Evolutionary conservation across 176 grass and related monocot genomes (phyloP), one percentile per base, ranked within the genome.

Genomic region (Aegilops bicornis): DNA sequence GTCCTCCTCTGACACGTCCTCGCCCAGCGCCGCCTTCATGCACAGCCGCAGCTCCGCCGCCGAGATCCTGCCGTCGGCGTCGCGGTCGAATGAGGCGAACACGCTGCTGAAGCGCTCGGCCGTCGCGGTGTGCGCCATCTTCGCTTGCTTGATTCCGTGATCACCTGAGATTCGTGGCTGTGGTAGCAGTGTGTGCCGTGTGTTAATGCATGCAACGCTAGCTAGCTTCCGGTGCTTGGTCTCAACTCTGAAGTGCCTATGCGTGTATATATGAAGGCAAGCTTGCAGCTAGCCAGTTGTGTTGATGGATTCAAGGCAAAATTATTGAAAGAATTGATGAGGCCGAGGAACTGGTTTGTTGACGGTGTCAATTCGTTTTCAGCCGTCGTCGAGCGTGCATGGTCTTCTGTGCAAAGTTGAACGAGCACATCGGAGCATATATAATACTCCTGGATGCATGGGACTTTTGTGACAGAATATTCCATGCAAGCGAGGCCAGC

Each of bases 41-140:
- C 77, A 81, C 14, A n/a, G 14, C 6, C 52, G 78, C 27, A 90
- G 88, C 78, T 90, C 83, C 14, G 14, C 2, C 9, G 47, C 45
- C 1, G 78, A 82, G 88, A 90, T 69, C 88, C 27, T 82, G 31
- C 83, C 72, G 64, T 90, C 79, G 71, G 50, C 78, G 72, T 90
- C 54, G 9, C 23, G 27, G 70, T 83, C 88, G 10, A 86, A 78
- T 2, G 52, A 37, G 3, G 62, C 36, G 79, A 90, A 90, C 2
- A 90, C 8, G 9, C 73, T 65, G 64, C 82, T 48, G 5, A 87
- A 75, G 42, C 23, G 8, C 3, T 84, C 77, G 32, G 64, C 30
- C 22, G 75, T 76, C 25, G 73, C 4, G 15, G 15, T 4, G 15
- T 31, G 43, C 25, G 12, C 45, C 73, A 76, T 76, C n/a, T n/a